Evolutionary conservation across 495 filamentous ascomycete genomes (phyloP), one percentile per base, ranked within the genome.

Genomic region (Acidomyces sp.): DNA sequence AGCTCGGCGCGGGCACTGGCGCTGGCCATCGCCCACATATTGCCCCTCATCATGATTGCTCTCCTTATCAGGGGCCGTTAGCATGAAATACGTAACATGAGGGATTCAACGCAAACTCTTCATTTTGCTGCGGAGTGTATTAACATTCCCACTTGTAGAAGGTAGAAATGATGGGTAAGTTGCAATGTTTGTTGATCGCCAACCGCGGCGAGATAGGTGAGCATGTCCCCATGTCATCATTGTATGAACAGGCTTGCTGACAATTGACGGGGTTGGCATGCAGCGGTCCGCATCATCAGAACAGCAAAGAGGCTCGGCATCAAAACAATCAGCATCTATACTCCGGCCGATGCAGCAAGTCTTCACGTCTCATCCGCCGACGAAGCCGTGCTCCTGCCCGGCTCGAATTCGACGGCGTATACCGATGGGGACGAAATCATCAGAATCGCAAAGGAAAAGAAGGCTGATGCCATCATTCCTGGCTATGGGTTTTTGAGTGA

Each of bases 401-500:
- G 67, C 3, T 45, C 55, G 20, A 62, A 64, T 43, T 52, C 55
- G 9, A 65, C 61, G 34, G 66, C 63, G 15, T 70, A 71, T 42
- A 58, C 65, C 6, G 62, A 72, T 39, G 63, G 64, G 23, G 62
- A 68, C 12, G 47, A 55, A 26, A 70, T 72, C 16, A 63, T 72
- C 40, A 47, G 57, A 26, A 68, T 72, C 30, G 65, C 68, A 35
- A 63, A 65, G 26, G 45, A 45, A 11, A 41, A 59, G 18, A 36
- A 59, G 15, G 67, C 46, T 1, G 55, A 72, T 42, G 69, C 66
- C 19, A 65, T 73, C 27, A 70, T 71, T 34, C 70, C 70, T 3
- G 70, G 71, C 10, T 75, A 75, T 59, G 71, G 71, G 0, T 77
- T 75, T 38, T 52, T 78, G 17, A 69, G 63, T 3, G 74, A 78